Evolutionary conservation across 139 green algal genomes (phyloP).

Genomic region (Zygnema cylindricum): DNA sequence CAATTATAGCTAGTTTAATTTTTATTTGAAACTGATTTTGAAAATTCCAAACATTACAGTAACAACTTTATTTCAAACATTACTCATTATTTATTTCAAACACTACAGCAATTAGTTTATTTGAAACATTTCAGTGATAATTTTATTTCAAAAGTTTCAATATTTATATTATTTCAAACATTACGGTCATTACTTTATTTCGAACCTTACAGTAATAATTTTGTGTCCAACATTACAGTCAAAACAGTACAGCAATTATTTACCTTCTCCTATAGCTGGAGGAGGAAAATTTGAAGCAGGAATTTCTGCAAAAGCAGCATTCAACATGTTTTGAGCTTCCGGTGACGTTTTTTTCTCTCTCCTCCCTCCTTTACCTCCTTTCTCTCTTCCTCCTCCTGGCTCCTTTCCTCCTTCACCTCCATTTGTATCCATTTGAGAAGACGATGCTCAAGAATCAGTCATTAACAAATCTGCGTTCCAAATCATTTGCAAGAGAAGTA

Average conservation of each 20-base stretch:
- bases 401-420: too few species aligned
- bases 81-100: too few species aligned
- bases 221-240: too few species aligned
- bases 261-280: slow-evolving; percentile 14
- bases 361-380: slow-evolving; percentile 1
- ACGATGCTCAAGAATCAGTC: too few species aligned
- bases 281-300: slow-evolving; percentile 20
- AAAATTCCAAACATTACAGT: not conserved
- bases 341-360: not conserved
- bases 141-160: not conserved
- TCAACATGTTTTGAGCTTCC: slow-evolving; percentile 38
- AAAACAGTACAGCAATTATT: too few species aligned
- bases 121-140: not conserved
- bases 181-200: not conserved
- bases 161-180: not conserved
- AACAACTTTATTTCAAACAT: too few species aligned
- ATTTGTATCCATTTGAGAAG: too few species aligned
- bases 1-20: not conserved
- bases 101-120: not conserved
- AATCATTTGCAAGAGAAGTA: too few species aligned
- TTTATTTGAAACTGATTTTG: not conserved
- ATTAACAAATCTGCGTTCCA: too few species aligned
- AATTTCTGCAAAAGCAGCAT: slow-evolving; percentile 30
- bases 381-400: too few species aligned
- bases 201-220: too few species aligned